Evolutionary conservation across 2,329 filamentous ascomycete genomes (phyloP).

Genomic region (Nemania sp.): DNA sequence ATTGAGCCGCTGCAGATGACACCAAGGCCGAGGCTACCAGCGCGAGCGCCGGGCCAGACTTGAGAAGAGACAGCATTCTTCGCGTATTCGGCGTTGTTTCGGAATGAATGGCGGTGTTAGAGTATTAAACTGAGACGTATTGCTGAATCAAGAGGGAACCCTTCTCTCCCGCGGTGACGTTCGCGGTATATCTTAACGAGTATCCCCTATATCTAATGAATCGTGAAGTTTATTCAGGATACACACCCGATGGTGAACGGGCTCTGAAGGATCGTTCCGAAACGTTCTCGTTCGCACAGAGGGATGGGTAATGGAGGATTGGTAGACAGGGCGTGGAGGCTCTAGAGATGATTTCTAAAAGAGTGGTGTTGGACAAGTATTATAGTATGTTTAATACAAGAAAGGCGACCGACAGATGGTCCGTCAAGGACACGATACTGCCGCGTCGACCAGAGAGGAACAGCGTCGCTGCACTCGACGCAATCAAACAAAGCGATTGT

Average conservation of each 20-base stretch:
- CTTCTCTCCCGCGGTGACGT: too few species aligned
- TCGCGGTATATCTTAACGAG: too few species aligned
- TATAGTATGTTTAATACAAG: not conserved
- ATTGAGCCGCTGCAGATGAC: conserved; percentile 67
- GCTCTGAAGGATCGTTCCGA: not conserved
- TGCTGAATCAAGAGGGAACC: too few species aligned
- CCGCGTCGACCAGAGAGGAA: conserved; percentile 10
- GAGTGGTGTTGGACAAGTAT: conserved; percentile 11
- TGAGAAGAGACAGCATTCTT: conserved; percentile 16
- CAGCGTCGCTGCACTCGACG: not conserved
- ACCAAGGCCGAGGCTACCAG: conserved; percentile 49
- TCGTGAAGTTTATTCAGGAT: too few species aligned
- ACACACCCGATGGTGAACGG: not conserved
- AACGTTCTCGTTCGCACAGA: not conserved
- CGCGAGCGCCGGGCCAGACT: conserved; percentile 41
- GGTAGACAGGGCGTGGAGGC: not conserved
- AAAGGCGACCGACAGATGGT: not conserved
- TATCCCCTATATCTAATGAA: not conserved
- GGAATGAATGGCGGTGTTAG: not conserved
- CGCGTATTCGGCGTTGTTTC: not conserved
- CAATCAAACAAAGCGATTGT: conserved; percentile 25
- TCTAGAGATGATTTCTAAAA: not conserved
- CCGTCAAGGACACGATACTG: conserved; percentile 24
- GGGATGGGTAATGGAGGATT: not conserved
- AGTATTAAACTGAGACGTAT: conserved; percentile 1